phyloP scores from a whole-genome alignment of 2,329 filamentous ascomycete species.

The Chrysosporium keratinophilum region DNA sequence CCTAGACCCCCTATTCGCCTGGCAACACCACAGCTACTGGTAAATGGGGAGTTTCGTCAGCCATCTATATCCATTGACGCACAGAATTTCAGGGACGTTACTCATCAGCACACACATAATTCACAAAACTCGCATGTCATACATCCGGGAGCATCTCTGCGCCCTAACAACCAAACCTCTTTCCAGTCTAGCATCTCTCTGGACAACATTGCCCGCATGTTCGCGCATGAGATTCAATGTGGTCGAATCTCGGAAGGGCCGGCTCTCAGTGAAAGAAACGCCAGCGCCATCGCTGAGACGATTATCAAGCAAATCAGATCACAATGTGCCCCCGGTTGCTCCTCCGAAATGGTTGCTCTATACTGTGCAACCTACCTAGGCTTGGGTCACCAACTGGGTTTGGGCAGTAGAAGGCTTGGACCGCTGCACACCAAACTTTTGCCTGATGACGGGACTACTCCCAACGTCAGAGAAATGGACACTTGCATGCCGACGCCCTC shows the following conservation, averaged over 20 bases:
- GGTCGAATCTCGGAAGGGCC: conserved; percentile 24
- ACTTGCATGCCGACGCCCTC: not conserved
- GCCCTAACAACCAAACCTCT: not conserved
- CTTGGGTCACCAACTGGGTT: conserved; percentile 28
- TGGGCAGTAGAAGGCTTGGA: conserved; percentile 20
- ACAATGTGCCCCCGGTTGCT: conserved; percentile 22
- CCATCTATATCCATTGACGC: not conserved
- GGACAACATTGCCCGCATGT: conserved; percentile 25
- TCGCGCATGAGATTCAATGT: conserved; percentile 27
- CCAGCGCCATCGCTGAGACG: conserved; percentile 24
- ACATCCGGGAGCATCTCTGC: not conserved
- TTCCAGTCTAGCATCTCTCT: conserved; percentile 18
- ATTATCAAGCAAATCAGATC: conserved; percentile 25
- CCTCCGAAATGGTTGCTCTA: conserved; percentile 19
- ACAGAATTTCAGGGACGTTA: not conserved
- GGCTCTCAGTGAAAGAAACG: conserved; percentile 26
- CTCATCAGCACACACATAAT: not conserved
- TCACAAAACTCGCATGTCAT: not conserved
- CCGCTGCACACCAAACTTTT: conserved; percentile 24
- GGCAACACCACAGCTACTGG: conserved; percentile 32
- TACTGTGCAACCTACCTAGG: conserved; percentile 31
- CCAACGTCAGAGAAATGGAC: not conserved
- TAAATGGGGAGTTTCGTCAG: conserved; percentile 3
- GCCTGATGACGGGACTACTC: not conserved
- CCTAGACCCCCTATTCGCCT: conserved; percentile 33